A percentile compares a stretch with the other conserved stretches of the same genome.
phyloP scores from a whole-genome alignment of 129 eudicot species.

The Chrysanthemum lavandulifolium region DNA sequence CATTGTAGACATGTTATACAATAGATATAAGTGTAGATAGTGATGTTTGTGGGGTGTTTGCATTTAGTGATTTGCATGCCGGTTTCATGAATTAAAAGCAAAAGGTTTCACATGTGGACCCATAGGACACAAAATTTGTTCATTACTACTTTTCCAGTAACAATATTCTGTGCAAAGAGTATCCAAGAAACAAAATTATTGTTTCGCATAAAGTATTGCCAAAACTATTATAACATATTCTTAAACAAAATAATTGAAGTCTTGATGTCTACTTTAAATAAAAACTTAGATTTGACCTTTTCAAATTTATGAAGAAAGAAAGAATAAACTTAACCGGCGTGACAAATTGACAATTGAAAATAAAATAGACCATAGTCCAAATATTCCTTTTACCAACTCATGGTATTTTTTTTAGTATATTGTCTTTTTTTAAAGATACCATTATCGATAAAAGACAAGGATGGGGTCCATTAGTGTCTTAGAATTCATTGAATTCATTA shows the following conservation, averaged over 20 bases:
- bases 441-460: no score
- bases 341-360: conserved; percentile 13
- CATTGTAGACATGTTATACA: neutral
- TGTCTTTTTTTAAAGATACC: conserved; percentile 10
- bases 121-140: conserved; percentile 16
- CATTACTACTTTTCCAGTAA: conserved; percentile 34
- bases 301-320: neutral
- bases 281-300: conserved; percentile 17
- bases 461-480: no score
- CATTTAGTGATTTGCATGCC: conserved; percentile 34
- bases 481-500: no score
- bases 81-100: conserved; percentile 18
- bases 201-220: neutral
- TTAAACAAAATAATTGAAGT: neutral
- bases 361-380: conserved; percentile 19
- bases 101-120: conserved; percentile 21
- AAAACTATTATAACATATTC: neutral
- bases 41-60: conserved; percentile 21
- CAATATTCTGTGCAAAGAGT: conserved; percentile 13
- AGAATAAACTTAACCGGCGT: conserved; percentile 27
- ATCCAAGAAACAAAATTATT: conserved; percentile 22
- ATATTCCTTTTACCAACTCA: conserved; percentile 32
- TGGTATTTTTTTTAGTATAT: neutral
- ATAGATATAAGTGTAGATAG: conserved; percentile 12
- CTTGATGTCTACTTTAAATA: neutral